Evolutionary conservation across 2,329 filamentous ascomycete species (phyloP), one percentile per base, ranked within the genome.

Genomic region (Xylaria hypoxylon): DNA sequence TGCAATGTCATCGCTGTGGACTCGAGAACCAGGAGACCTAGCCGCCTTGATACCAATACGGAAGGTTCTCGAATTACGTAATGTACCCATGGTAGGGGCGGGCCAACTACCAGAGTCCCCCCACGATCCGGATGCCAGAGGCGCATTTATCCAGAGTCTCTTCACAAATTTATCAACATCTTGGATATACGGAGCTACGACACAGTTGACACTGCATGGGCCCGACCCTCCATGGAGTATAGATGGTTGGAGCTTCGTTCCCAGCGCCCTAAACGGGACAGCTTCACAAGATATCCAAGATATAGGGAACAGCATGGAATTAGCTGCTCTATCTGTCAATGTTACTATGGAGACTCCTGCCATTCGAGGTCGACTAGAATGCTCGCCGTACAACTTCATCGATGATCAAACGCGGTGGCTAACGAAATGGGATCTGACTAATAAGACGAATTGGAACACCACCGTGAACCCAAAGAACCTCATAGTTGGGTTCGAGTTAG

Each of bases 1-100:
- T 35, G 64, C 68, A 19, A 70, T 70, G 68, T 68, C 66, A 19
- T 68, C 61, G 5, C 19, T 67, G 10, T 70, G 66, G 66, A 47
- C 28, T 28, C 55, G 60, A 42, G 63, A 22, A 8, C 60, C 57
- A 2, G 68, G 68, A 4, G 58, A 33, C 22, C 17, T 68, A 38
- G 35, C n/a, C n/a, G n/a, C n/a, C n/a, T n/a, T n/a, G 5, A 35
- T 67, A 6, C 5, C 57, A n/a, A n/a, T n/a, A 17, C 28, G 28
- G 8, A 31, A 31, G 28, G 5, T 31, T 31, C 28, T n/a, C n/a
- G n/a, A 68, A 56, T 35, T 70, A 19, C 68, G 65, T 17, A 22
- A 31, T 35, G 62, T 65, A 2, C 65, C 68, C 5, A 52, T 45
- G 11, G 7, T 67, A 59, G n/a, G n/a, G n/a, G n/a, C n/a, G n/a